Base-by-base conservation (phyloP, 1,284 basidiomycete species). In the Fomitopsis pinicola region DNA sequence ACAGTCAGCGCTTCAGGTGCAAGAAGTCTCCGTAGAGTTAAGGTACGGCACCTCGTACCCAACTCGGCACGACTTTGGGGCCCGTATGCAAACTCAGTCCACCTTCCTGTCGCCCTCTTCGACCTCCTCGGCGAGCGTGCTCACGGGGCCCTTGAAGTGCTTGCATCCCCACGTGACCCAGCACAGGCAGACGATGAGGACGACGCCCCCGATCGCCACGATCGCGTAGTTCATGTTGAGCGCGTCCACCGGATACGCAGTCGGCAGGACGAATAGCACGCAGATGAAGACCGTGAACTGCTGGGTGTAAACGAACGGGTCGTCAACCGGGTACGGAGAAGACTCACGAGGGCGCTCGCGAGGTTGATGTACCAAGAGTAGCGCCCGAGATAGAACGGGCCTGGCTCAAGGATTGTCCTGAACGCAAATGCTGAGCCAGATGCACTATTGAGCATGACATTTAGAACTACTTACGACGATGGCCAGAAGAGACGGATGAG, bases 151-250 rank as follows among this genome's bases (percentile, higher is more conserved):
- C 12, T 48, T 46, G 62, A 76, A 77, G 50, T 66, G 69, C 35
- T 58, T 65, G 17, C 70, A 64, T 0, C 75, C 76, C 75, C 81
- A 82, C 36, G 72, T 59, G 2, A 74, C 30, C 82, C 80, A 81
- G n/a, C 75, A 77, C 1, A 73, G 40, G 6, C 68, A 68, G 9
- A 83, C 76, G 45, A 82, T 66, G 19, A 80, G 46, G 19, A 78
- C 64, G 7, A 85, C 72, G 0, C 74, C 79, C 2, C 82, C 82
- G 22, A 84, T 75, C 3, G 81, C 81, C 0, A 85, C 78, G 52
- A 84, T 73, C 2, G 84, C 76, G 65, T 87, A 88, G 71, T 88
- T 88, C 86, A 88, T 88, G 72, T 85, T 84, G 59, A 78, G 67
- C 52, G 76, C 65, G n/a, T 76, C 82, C 35, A 85, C 84, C 1